A percentile compares a stretch with the other conserved stretches of the same genome.
These are phyloP conservation scores for Davidsoniella virescens DNA, from an alignment of 2,329 filamentous ascomycete species.

Conservation along the genomic window DNA sequence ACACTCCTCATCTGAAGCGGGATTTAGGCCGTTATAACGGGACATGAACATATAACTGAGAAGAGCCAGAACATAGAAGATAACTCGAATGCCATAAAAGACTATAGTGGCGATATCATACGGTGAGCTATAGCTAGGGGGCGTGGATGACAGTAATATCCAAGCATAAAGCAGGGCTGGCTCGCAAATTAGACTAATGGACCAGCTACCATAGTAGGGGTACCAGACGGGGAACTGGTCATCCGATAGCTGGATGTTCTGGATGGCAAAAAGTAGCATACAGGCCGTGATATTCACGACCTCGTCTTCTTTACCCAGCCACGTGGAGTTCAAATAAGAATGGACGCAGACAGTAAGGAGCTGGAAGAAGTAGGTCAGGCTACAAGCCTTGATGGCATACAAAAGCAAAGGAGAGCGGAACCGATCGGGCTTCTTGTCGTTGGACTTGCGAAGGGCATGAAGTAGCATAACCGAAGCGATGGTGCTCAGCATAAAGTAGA, in stretches of 20 bases:
- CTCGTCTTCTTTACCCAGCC: constrained; percentile 30
- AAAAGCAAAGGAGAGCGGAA: constrained; percentile 22
- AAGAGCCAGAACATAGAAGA: constrained; percentile 5
- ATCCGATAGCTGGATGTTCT: constrained; percentile 38
- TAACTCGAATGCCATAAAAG: background rate
- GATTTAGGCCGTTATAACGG: background rate
- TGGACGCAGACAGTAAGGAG: constrained; percentile 24
- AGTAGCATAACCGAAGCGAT: constrained; percentile 36
- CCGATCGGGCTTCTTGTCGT: constrained; percentile 21
- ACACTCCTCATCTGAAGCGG: constrained; percentile 35
- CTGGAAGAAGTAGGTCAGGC: constrained; percentile 30
- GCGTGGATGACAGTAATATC: background rate
- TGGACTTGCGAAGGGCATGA: constrained; percentile 26
- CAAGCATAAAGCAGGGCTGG: constrained; percentile 24
- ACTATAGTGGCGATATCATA: constrained; percentile 3
- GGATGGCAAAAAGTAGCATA: constrained; percentile 45
- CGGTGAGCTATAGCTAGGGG: background rate
- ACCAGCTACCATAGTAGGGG: constrained; percentile 46
- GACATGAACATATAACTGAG: background rate
- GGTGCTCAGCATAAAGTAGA: constrained; percentile 38
- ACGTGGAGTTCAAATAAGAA: constrained; percentile 21
- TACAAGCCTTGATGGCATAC: constrained; percentile 3
- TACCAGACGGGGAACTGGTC: constrained; percentile 39
- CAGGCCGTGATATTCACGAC: constrained; percentile 45
- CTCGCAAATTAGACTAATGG: constrained; percentile 42